These are phyloP conservation scores for Cyberlindnera mrakii DNA, from an alignment of 805 yeast species.

Conservation along the genomic window DNA sequence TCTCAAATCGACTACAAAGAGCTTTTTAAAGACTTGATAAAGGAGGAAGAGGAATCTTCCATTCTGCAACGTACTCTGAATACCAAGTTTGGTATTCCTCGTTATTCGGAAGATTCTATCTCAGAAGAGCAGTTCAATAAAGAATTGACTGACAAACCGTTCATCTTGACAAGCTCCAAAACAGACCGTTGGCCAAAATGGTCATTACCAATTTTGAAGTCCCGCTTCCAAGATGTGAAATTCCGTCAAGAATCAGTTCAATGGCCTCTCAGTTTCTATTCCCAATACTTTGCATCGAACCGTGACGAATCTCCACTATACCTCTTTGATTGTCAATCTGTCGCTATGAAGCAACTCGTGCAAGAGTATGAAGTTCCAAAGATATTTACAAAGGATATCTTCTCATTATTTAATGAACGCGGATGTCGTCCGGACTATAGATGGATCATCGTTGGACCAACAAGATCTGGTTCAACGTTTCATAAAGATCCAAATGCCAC, in stretches of 20 bases:
- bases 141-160: slow-evolving; percentile 51
- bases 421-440: slow-evolving; percentile 77
- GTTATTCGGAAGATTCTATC: slow-evolving; percentile 42
- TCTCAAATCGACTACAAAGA: slow-evolving; percentile 57
- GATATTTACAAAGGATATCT: slow-evolving; percentile 54
- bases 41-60: slow-evolving; percentile 34
- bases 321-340: slow-evolving; percentile 73
- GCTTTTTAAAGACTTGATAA: slow-evolving; percentile 42
- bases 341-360: slow-evolving; percentile 54
- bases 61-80: slow-evolving; percentile 17
- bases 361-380: slow-evolving; percentile 49
- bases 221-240: slow-evolving; percentile 49
- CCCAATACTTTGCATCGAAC: slow-evolving; percentile 54
- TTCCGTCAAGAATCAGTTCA: slow-evolving; percentile 84
- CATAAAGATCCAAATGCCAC: slow-evolving; percentile 93
- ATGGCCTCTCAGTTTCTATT: slow-evolving; percentile 64
- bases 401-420: slow-evolving; percentile 41
- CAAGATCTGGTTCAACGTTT: slow-evolving; percentile 79
- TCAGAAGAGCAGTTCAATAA: slow-evolving; percentile 39
- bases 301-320: slow-evolving; percentile 81
- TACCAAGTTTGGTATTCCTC: slow-evolving; percentile 36
- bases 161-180: slow-evolving; percentile 40
- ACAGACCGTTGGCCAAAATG: slow-evolving; percentile 58
- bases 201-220: slow-evolving; percentile 43
- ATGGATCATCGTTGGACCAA: slow-evolving; percentile 88